These are phyloP conservation scores for Usnea hakonensis DNA, from an alignment of 495 filamentous ascomycete genomes.

Conservation along the genomic window DNA sequence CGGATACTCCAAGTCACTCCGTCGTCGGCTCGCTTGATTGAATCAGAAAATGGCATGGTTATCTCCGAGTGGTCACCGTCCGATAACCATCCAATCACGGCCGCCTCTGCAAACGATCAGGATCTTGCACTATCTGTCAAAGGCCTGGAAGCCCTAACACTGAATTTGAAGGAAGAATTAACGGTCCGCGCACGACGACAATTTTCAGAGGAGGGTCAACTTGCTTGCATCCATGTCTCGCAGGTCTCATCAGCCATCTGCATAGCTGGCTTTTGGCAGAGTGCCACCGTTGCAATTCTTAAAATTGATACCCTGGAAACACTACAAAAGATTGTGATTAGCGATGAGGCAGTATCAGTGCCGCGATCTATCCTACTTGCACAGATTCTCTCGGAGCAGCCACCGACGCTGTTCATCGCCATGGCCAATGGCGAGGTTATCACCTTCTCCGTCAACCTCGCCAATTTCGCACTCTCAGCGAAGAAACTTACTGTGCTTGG, in stretches of 20 bases:
- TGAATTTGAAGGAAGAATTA: constrained; percentile 55
- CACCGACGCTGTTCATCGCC: constrained; percentile 78
- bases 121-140: constrained; percentile 64
- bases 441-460: constrained; percentile 65
- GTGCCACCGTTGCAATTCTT: constrained; percentile 64
- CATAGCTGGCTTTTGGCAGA: constrained; percentile 79
- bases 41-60: constrained; percentile 61
- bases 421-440: constrained; percentile 91
- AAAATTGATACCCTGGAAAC: constrained; percentile 54
- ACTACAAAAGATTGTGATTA: constrained; percentile 52
- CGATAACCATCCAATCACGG: constrained; percentile 56
- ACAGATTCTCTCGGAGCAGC: constrained; percentile 53
- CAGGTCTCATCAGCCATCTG: constrained; percentile 41
- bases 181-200: constrained; percentile 47
- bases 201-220: constrained; percentile 58
- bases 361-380: constrained; percentile 76
- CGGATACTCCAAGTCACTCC: constrained; percentile 74
- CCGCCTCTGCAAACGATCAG: constrained; percentile 63
- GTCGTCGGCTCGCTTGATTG: constrained; percentile 51
- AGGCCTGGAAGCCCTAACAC: constrained; percentile 57
- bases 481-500: constrained; percentile 81
- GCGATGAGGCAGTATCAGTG: constrained; percentile 55
- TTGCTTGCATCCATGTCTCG: constrained; percentile 73
- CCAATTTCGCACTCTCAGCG: constrained; percentile 51
- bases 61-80: constrained; percentile 60